Evolutionary conservation across 208 protist species (phyloP).

Genomic region (Trypanosoma vivax): DNA sequence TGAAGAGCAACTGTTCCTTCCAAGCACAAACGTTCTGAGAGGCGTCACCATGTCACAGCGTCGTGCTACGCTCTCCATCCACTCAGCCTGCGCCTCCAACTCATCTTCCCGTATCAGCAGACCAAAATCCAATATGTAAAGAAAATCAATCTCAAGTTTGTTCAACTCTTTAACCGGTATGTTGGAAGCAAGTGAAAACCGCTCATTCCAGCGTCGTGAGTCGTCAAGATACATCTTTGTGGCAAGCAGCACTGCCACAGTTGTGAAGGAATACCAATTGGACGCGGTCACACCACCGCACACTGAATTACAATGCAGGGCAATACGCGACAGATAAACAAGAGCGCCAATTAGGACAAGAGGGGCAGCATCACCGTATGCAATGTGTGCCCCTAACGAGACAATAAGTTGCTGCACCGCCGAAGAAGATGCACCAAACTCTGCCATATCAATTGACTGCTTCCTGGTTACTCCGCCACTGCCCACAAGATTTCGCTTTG

Average conservation of each 20-base stretch:
- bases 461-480: conserved; percentile 1
- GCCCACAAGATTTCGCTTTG: background rate
- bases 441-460: conserved; percentile 2
- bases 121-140: conserved; percentile 81
- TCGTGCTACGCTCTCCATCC: conserved; percentile 67
- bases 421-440: background rate
- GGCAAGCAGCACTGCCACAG: conserved; percentile 59
- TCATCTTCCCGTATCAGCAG: conserved; percentile 68
- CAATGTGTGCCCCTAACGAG: conserved; percentile 21
- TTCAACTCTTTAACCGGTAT: conserved; percentile 60
- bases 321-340: conserved; percentile 69
- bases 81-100: conserved; percentile 60
- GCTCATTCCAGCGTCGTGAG: conserved; percentile 38
- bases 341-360: conserved; percentile 77
- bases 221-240: conserved; percentile 87
- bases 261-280: conserved; percentile 79
- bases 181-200: conserved; percentile 43
- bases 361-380: conserved; percentile 33
- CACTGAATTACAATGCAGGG: conserved; percentile 34
- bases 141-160: conserved; percentile 71
- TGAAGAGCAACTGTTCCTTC: conserved; percentile 9
- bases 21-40: conserved; percentile 49
- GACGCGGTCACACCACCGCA: conserved; percentile 44
- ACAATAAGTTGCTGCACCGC: conserved; percentile 31
- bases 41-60: conserved; percentile 41